Conservation (phyloP, 129 eudicot species). For the Chrysanthemum seticuspe region DNA sequence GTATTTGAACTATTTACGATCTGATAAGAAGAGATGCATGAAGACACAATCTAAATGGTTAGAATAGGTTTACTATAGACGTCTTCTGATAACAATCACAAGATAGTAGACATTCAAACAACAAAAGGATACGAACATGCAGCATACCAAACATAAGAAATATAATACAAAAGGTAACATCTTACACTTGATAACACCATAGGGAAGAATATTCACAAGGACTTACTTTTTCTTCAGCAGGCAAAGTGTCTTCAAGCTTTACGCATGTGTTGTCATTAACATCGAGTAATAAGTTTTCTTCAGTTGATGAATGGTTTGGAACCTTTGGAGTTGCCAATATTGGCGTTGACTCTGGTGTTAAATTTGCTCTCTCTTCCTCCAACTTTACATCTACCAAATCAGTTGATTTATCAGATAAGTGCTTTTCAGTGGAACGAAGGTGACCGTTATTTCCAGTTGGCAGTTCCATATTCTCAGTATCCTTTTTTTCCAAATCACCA, state of each 20-base stretch:
- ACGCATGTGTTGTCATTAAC: constrained; percentile 9
- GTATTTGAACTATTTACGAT: constrained; percentile 16
- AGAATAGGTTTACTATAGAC: not conserved
- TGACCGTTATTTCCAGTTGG: not conserved
- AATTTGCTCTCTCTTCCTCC: constrained; percentile 22
- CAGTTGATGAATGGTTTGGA: constrained; percentile 13
- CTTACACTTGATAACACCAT: not conserved
- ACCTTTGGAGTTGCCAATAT: constrained; percentile 29
- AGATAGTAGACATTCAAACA: constrained; percentile 22
- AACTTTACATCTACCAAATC: constrained; percentile 17
- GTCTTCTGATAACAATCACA: not conserved
- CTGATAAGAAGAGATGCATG: constrained; percentile 21
- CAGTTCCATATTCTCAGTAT: not conserved
- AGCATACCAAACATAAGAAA: not conserved
- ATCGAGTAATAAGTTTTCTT: constrained; percentile 16
- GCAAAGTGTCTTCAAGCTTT: constrained; percentile 25
- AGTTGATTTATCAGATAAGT: too few species aligned
- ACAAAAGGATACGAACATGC: not conserved
- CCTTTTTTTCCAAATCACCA: constrained; percentile 13
- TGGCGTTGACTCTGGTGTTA: not conserved
- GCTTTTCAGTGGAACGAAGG: not conserved
- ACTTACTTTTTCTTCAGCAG: constrained; percentile 34
- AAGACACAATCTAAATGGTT: constrained; percentile 4
- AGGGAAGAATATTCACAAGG: constrained; percentile 8
- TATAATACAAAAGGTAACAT: not conserved